These are phyloP conservation scores for Xylariaceae sp. DNA, from an alignment of 2,329 filamentous ascomycete species.

Conservation along the genomic window DNA sequence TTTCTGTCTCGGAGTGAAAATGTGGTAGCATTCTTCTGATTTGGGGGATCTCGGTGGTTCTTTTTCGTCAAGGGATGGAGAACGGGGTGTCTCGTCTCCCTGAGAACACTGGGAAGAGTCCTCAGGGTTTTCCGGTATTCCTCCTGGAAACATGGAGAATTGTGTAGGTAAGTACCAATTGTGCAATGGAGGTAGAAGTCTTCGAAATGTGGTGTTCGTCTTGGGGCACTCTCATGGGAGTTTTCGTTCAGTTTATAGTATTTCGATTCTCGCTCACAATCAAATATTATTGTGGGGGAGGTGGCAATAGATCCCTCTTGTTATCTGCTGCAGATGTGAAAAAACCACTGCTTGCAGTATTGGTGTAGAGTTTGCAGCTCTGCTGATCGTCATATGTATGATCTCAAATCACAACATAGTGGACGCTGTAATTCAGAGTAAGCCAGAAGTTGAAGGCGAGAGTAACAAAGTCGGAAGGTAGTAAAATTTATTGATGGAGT, in stretches of 20 bases:
- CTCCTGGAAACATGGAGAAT: neutral
- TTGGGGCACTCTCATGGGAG: neutral
- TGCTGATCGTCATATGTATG: neutral
- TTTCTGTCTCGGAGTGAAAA: constrained; percentile 4
- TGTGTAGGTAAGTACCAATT: neutral
- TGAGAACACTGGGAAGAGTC: neutral
- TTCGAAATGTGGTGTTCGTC: neutral
- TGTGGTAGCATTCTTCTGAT: constrained; percentile 2
- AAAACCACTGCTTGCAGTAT: neutral
- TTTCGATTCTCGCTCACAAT: neutral
- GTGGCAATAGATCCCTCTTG: neutral
- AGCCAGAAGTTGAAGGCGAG: neutral
- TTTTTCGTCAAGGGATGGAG: neutral
- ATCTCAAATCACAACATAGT: neutral
- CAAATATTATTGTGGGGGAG: constrained; percentile 1
- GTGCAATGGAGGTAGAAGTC: neutral
- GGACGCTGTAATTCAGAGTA: constrained; percentile 1
- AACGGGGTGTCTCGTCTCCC: neutral
- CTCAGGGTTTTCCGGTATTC: neutral
- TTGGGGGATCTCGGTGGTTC: neutral
- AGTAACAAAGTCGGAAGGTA: constrained; percentile 1
- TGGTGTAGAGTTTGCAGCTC: neutral
- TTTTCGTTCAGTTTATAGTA: constrained; percentile 1
- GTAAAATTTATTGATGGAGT: constrained; percentile 1
- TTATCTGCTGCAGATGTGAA: neutral